A percentile compares a stretch with the other conserved stretches of the same genome.
phyloP scores from a whole-genome alignment of 225 moss, liverwort and hornwort genomes.

The Ulota crispa region DNA sequence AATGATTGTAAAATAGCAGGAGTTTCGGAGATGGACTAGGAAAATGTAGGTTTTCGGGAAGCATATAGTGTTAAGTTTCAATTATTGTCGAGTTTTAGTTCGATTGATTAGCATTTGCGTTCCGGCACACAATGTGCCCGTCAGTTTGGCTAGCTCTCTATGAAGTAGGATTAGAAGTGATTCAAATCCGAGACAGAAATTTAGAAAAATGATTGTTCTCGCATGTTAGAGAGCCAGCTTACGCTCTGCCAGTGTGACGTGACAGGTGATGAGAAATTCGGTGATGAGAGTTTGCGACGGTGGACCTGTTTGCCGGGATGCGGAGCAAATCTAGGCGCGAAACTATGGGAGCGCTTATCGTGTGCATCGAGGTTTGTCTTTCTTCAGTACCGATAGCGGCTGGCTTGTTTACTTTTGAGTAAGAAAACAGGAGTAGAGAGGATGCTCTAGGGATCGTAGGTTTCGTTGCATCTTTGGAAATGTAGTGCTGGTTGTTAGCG shows the following conservation, averaged over 20 bases:
- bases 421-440: background rate
- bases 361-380: slow-evolving; percentile 27
- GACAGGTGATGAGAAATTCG: background rate
- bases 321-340: slow-evolving; percentile 20
- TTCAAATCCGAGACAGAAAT: background rate
- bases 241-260: slow-evolving; percentile 3
- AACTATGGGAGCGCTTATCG: background rate
- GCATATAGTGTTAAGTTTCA: background rate
- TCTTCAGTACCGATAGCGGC: background rate
- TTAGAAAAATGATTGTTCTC: background rate
- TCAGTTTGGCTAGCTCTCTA: background rate
- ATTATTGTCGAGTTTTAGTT: slow-evolving; percentile 18
- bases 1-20: background rate
- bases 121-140: slow-evolving; percentile 19
- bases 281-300: background rate
- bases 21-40: background rate
- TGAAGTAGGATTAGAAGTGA: background rate
- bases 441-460: slow-evolving; percentile 14
- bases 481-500: background rate
- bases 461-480: background rate
- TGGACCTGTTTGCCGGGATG: slow-evolving; percentile 3
- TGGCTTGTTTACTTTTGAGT: background rate
- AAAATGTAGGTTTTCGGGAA: slow-evolving; percentile 27
- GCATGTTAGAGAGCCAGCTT: slow-evolving; percentile 13
- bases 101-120: slow-evolving; percentile 1